These are phyloP conservation scores for Letharia columbiana DNA, from an alignment of 495 filamentous ascomycete species.

Conservation along the genomic window DNA sequence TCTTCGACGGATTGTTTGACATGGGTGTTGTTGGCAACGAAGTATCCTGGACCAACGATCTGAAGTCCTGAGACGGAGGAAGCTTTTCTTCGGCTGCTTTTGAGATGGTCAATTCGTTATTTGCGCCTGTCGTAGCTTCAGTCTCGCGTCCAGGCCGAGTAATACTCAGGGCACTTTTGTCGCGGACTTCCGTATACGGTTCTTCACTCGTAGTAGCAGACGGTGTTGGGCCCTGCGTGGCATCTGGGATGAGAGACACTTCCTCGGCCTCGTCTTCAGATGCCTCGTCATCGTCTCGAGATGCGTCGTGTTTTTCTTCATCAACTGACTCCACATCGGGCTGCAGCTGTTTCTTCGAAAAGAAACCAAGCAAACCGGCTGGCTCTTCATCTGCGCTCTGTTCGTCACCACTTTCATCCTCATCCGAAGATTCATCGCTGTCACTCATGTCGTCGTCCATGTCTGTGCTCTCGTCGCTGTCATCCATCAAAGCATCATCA, in stretches of 20 bases:
- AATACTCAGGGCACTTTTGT: not conserved
- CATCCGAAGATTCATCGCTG: slow-evolving; percentile 48
- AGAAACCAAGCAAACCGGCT: slow-evolving; percentile 52
- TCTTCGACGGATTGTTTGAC: slow-evolving; percentile 43
- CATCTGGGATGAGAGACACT: slow-evolving; percentile 41
- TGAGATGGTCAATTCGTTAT: slow-evolving; percentile 4
- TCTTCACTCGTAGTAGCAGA: slow-evolving; percentile 23
- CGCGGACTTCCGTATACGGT: slow-evolving; percentile 9
- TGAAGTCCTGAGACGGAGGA: slow-evolving; percentile 7
- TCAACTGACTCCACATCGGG: slow-evolving; percentile 25
- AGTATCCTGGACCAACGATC: slow-evolving; percentile 16
- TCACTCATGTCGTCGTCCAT: slow-evolving; percentile 75
- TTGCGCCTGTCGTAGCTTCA: not conserved
- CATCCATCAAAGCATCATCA: slow-evolving; percentile 57
- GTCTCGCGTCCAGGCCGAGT: not conserved
- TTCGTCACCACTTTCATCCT: slow-evolving; percentile 40
- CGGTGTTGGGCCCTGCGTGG: slow-evolving; percentile 26
- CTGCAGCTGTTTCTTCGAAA: slow-evolving; percentile 38
- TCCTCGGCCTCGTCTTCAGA: slow-evolving; percentile 36
- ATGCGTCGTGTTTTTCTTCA: slow-evolving; percentile 14
- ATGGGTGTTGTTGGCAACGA: slow-evolving; percentile 34
- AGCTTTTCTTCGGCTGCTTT: slow-evolving; percentile 5
- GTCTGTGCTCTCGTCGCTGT: slow-evolving; percentile 74
- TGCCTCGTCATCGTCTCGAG: slow-evolving; percentile 24
- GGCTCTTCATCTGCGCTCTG: slow-evolving; percentile 44